Conservation (phyloP, 371 early-diverging fungal genomes). For the Syncephalis plumigaleata region DNA sequence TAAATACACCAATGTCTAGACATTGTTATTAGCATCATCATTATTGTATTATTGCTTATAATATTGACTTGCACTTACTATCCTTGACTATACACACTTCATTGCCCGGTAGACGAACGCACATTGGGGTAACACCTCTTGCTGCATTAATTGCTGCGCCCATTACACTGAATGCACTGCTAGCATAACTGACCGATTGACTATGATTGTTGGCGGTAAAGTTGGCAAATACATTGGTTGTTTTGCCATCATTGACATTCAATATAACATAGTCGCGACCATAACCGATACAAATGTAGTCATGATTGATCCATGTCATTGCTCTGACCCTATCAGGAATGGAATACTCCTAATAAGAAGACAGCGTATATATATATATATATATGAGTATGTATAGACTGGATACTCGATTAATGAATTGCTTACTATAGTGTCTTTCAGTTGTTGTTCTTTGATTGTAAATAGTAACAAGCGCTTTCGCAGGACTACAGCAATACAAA, state of each 20-base stretch:
- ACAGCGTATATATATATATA: background rate
- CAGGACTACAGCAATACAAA: slow-evolving; percentile 58
- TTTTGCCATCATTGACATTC: slow-evolving; percentile 32
- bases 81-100: slow-evolving; percentile 58
- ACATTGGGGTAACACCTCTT: slow-evolving; percentile 41
- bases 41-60: background rate
- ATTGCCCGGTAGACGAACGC: slow-evolving; percentile 46
- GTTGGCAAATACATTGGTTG: slow-evolving; percentile 26
- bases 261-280: slow-evolving; percentile 45
- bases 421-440: background rate
- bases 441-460: background rate
- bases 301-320: slow-evolving; percentile 49
- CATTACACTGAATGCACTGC: background rate
- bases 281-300: slow-evolving; percentile 43
- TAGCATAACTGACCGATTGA: slow-evolving; percentile 1
- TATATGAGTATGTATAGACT: background rate
- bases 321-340: slow-evolving; percentile 46
- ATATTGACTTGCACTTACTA: slow-evolving; percentile 23
- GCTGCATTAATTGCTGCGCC: slow-evolving; percentile 19
- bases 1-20: slow-evolving; percentile 49
- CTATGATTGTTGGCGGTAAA: slow-evolving; percentile 9
- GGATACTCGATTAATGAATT: background rate
- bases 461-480: slow-evolving; percentile 19
- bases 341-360: slow-evolving; percentile 23
- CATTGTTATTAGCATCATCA: background rate